Evolutionary conservation across 129 eudicot species (phyloP).

Genomic region (Chrysanthemum lavandulifolium): DNA sequence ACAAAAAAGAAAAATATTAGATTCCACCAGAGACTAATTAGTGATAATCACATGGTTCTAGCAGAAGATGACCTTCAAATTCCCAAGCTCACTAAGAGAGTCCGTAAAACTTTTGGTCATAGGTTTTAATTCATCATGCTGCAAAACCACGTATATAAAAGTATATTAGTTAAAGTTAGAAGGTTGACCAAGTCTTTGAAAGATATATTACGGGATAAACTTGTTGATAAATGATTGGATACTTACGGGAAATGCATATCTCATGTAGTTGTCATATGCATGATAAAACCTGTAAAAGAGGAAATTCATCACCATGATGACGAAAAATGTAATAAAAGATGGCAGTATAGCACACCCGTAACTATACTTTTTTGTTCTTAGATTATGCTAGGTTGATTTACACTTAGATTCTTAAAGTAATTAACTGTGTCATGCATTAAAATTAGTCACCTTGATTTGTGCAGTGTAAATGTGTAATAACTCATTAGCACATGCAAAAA

Average conservation of each 20-base stretch:
- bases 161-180: neutral
- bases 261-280: conserved; percentile 94
- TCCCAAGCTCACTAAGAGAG: conserved; percentile 93
- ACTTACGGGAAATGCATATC: conserved; percentile 86
- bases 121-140: conserved; percentile 99
- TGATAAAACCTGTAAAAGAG: conserved; percentile 84
- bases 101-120: conserved; percentile 76
- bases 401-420: neutral
- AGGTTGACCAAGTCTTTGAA: neutral
- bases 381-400: neutral
- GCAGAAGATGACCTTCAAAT: conserved; percentile 57
- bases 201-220: neutral
- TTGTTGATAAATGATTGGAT: conserved; percentile 7
- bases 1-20: conserved; percentile 10
- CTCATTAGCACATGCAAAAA: neutral
- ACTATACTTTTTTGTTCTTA: neutral
- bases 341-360: too few species aligned
- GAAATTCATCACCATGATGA: conserved; percentile 6
- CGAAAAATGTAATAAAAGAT: neutral
- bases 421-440: neutral
- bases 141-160: conserved; percentile 31
- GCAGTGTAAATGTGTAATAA: too few species aligned
- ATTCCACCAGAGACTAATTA: neutral
- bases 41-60: conserved; percentile 10
- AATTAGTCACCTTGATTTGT: too few species aligned